Percentiles rank a stretch among this genome's conserved stretches.
These are phyloP conservation scores for Monosporozyma solicola DNA, from an alignment of 805 yeast species.

Conservation along the genomic window DNA sequence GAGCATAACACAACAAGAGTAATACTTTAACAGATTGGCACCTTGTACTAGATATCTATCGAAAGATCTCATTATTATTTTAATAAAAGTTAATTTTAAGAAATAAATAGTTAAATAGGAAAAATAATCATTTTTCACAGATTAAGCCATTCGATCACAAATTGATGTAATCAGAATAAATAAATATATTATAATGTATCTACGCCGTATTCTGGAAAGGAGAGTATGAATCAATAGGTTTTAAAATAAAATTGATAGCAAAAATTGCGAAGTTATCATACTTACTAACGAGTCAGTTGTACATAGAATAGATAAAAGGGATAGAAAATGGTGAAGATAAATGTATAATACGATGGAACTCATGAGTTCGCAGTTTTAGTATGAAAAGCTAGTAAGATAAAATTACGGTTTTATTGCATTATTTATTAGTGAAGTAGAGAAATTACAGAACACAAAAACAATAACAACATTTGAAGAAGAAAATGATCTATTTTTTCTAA, in stretches of 20 bases:
- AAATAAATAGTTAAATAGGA: neutral
- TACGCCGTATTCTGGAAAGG: neutral
- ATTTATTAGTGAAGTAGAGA: neutral
- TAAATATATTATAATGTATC: neutral
- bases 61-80: too few relatives aligned
- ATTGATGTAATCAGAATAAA: neutral
- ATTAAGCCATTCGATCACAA: too few relatives aligned
- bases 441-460: neutral
- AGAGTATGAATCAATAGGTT: neutral
- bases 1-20: neutral
- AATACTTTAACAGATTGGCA: too few relatives aligned
- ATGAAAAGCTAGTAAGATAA: neutral
- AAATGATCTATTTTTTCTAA: neutral
- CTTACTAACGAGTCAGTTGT: neutral
- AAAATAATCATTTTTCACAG: neutral
- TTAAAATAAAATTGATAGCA: neutral
- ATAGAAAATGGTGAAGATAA: neutral
- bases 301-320: neutral
- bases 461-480: neutral
- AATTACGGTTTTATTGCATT: neutral
- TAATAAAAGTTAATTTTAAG: too few relatives aligned
- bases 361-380: neutral
- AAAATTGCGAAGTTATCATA: neutral
- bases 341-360: neutral
- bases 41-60: neutral